Conservation (phyloP, 2,329 filamentous ascomycete species). For the Mycosphaerella arachidis region DNA sequence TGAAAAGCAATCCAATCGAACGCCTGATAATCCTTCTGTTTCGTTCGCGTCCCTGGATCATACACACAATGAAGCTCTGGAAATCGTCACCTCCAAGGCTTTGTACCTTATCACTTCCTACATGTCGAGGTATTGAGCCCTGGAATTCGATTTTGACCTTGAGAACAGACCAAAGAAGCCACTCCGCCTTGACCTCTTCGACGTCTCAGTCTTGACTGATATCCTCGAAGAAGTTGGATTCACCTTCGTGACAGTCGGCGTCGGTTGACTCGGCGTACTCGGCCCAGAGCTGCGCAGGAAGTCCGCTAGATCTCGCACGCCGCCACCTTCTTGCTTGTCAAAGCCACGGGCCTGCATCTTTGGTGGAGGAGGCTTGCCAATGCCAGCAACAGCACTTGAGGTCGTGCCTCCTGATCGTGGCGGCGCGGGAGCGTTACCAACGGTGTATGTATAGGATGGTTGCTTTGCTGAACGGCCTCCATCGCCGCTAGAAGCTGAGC, state of each 20-base stretch:
- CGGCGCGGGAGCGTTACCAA: slow-evolving; percentile 1
- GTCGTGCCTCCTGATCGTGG: slow-evolving; percentile 8
- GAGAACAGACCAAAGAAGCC: not conserved
- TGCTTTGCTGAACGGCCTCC: slow-evolving; percentile 5
- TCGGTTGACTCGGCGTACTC: not conserved
- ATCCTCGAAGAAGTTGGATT: not conserved
- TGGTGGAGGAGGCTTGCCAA: slow-evolving; percentile 11
- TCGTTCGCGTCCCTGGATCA: not conserved
- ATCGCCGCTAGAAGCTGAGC: slow-evolving; percentile 11
- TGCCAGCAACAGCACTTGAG: slow-evolving; percentile 13
- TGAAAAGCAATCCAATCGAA: not conserved
- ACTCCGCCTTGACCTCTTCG: not conserved
- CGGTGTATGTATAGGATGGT: not conserved
- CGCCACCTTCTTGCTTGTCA: slow-evolving; percentile 5
- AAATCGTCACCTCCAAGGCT: not conserved
- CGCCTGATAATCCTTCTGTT: not conserved
- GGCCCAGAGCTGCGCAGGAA: slow-evolving; percentile 17
- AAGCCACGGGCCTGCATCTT: slow-evolving; percentile 13
- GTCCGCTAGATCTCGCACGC: slow-evolving; percentile 18
- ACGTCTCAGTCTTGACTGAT: not conserved
- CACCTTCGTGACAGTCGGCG: not conserved
- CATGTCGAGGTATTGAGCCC: slow-evolving; percentile 1
- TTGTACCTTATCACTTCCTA: not conserved
- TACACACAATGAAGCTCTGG: not conserved
- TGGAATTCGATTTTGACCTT: not conserved